phyloP scores from a whole-genome alignment of 1,284 basidiomycete genomes.

The Salmacisia buchloeana region DNA sequence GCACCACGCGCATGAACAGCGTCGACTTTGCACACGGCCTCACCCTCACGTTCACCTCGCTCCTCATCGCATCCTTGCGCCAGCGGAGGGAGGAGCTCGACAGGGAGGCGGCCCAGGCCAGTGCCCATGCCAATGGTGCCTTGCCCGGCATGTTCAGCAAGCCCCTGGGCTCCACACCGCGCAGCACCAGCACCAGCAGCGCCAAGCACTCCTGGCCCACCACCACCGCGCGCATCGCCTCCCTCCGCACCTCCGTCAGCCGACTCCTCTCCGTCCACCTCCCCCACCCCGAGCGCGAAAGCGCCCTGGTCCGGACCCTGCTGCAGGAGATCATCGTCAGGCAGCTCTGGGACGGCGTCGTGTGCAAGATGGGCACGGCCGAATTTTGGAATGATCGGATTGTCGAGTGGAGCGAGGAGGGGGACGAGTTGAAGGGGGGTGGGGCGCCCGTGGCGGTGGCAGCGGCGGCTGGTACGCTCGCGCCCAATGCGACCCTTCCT shows the following conservation, averaged over 20 bases:
- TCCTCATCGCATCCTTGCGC: constrained; percentile 31
- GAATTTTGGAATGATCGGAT: constrained; percentile 42
- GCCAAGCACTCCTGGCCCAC: constrained; percentile 19
- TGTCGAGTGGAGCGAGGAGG: constrained; percentile 27
- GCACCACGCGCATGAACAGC: constrained; percentile 20
- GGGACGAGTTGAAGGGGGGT: too few species aligned
- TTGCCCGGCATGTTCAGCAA: too few species aligned
- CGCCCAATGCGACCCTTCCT: neutral
- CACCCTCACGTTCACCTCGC: constrained; percentile 34
- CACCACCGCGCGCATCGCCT: constrained; percentile 28
- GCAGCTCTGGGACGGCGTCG: constrained; percentile 34
- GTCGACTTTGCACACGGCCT: constrained; percentile 34
- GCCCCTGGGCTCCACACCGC: too few species aligned
- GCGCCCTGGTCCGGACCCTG: constrained; percentile 27
- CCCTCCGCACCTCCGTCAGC: constrained; percentile 31
- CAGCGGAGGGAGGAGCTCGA: constrained; percentile 8
- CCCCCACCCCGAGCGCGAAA: constrained; percentile 22
- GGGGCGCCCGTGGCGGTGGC: neutral
- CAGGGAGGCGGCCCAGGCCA: neutral
- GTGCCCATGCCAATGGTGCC: neutral
- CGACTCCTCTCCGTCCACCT: constrained; percentile 32
- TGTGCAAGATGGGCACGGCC: constrained; percentile 34
- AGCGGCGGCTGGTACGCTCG: neutral
- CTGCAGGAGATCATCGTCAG: constrained; percentile 36
- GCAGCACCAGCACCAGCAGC: neutral